Evolutionary conservation across 257 asterid genomes (phyloP).

Genomic region (Nicotiana benthamiana): DNA sequence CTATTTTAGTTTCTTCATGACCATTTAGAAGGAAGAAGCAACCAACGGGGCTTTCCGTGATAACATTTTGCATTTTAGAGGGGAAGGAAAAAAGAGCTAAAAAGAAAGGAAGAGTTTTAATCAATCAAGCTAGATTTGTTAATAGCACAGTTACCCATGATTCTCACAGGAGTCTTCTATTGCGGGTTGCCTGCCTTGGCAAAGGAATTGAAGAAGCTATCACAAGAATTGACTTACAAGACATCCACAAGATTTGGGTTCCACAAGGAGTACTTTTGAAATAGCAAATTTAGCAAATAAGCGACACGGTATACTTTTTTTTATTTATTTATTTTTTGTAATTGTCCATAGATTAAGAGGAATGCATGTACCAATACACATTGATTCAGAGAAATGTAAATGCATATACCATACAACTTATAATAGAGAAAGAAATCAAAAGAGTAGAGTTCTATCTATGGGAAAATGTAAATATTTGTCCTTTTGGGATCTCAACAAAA

Average conservation of each 20-base stretch:
- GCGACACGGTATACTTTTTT: not conserved
- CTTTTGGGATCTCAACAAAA: not conserved
- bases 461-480: not conserved
- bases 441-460: constrained; percentile 4
- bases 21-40: not conserved
- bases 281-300: constrained; percentile 6
- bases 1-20: not conserved
- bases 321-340: constrained; percentile 22
- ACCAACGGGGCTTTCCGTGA: not conserved
- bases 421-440: constrained; percentile 17
- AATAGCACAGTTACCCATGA: not conserved
- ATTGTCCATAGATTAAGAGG: constrained; percentile 14
- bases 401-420: constrained; percentile 20
- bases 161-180: constrained; percentile 63
- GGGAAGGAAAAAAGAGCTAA: not conserved
- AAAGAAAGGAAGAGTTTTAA: not conserved
- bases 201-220: constrained; percentile 62
- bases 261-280: constrained; percentile 72
- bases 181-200: constrained; percentile 78
- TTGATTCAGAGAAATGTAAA: constrained; percentile 23
- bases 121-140: not conserved
- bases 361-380: constrained; percentile 9
- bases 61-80: not conserved
- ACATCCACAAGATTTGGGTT: constrained; percentile 76
- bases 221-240: constrained; percentile 60